Evolutionary conservation across 768 basidiomycete genomes (phyloP), one percentile per base, ranked within the genome.

Genomic region (Boletus sp.): DNA sequence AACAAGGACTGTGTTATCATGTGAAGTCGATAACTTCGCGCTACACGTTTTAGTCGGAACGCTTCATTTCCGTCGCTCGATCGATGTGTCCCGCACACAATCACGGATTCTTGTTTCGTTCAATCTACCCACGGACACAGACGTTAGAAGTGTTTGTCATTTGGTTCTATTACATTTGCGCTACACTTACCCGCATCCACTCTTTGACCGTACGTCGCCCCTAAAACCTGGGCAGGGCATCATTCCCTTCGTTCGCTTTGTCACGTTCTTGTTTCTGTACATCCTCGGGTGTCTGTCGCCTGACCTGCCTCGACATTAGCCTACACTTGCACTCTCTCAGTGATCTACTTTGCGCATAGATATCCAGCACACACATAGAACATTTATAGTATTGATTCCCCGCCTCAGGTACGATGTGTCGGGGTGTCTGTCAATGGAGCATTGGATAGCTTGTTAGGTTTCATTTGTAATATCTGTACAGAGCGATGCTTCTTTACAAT

Each of bases 1-100:
- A 86, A 86, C 71, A 90, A 90, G 72, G 91, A 93, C 47, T 95
- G 93, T 66, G 73, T 90, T 45, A 85, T 95, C 67, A 93, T 93
- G 92, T 95, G 78, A 77, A 58, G 55, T 38, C 38, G 44, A 51
- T 30, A 9, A 35, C 8, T 30, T 9, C n/a, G n/a, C 34, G 25
- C 57, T 30, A 17, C 43, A 37, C 30, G 38, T 50, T 55, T 48
- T 44, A 32, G 51, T 56, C 33, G 50, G 53, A 50, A 19, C 39
- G 37, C 21, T 58, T 58, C 54, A 56, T 64, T 58, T 62, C 58
- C 53, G 51, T 46, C 41, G 43, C 37, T 50, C 25, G 17, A 42
- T 44, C 23, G 38, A 42, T 53, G n/a, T 29, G 40, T 45, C 25
- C 34, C 34, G 33, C 47, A 53, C 35, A 39, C 38, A 11, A 13